Conservation (phyloP, 441 rosid genomes). For the Manihot esculenta region DNA sequence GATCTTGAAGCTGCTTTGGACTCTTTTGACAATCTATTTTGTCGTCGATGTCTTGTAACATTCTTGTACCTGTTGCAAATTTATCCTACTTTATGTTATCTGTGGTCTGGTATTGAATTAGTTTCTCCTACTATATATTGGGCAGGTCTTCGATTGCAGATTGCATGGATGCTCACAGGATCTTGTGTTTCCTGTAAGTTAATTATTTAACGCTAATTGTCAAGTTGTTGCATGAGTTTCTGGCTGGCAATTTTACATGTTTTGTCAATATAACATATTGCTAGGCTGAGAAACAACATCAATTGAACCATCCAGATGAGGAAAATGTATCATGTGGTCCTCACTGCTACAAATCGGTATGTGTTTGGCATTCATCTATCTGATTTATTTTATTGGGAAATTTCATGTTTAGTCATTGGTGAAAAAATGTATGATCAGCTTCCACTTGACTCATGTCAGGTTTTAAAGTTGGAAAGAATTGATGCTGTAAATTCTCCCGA, state of each 20-base stretch:
- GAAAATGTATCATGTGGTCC: slow-evolving; percentile 75
- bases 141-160: slow-evolving; percentile 98
- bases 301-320: slow-evolving; percentile 60
- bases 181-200: slow-evolving; percentile 89
- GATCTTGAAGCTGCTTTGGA: slow-evolving; percentile 98
- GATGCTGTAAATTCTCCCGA: slow-evolving; percentile 31
- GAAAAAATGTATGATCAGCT: slow-evolving; percentile 19
- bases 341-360: slow-evolving; percentile 73
- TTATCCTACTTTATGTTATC: slow-evolving; percentile 10
- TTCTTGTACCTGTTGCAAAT: slow-evolving; percentile 15
- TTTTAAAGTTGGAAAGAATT: slow-evolving; percentile 55
- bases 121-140: slow-evolving; percentile 22
- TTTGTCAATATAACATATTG: slow-evolving; percentile 20
- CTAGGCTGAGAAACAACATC: slow-evolving; percentile 84
- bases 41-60: slow-evolving; percentile 93
- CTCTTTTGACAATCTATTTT: slow-evolving; percentile 96
- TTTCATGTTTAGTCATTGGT: slow-evolving; percentile 16
- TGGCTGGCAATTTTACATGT: slow-evolving; percentile 26
- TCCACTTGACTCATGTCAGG: slow-evolving; percentile 41
- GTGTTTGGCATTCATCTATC: slow-evolving; percentile 14
- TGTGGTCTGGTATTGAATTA: slow-evolving; percentile 4
- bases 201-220: slow-evolving; percentile 27
- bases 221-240: slow-evolving; percentile 14
- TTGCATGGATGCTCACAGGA: slow-evolving; percentile 99
- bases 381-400: slow-evolving; percentile 12